Evolutionary conservation across 192 early-diverging fungal species (phyloP).

Genomic region (Rhizoclosmatium globosum): DNA sequence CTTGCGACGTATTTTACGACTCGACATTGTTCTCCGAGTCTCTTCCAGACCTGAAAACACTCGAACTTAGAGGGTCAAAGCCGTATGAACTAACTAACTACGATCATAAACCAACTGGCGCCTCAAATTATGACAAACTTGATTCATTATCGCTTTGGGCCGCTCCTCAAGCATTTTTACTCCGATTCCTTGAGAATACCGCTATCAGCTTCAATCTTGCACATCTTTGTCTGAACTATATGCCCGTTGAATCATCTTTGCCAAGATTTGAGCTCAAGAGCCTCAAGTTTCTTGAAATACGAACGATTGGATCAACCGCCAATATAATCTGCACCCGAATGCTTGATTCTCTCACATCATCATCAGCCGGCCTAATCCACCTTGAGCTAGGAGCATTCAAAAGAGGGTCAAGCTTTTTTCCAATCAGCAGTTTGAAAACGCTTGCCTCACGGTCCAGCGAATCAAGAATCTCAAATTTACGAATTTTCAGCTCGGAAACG

Average conservation of each 20-base stretch:
- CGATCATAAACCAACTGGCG: background rate
- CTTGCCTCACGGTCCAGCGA: background rate
- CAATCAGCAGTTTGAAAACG: background rate
- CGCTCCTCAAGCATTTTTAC: background rate
- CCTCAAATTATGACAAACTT: background rate
- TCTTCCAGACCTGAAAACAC: background rate
- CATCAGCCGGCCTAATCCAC: background rate
- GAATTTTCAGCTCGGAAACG: background rate
- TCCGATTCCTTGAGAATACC: background rate
- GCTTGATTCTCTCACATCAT: background rate
- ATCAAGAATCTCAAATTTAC: background rate
- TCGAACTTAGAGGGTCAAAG: slow-evolving; percentile 1
- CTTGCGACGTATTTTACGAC: background rate
- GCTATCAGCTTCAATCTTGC: background rate
- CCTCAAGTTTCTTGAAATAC: background rate
- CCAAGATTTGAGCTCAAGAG: background rate
- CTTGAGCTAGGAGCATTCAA: background rate
- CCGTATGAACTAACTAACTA: background rate
- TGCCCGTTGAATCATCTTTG: background rate
- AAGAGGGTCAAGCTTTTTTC: background rate
- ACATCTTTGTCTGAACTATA: background rate
- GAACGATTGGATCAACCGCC: background rate
- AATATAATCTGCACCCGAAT: background rate
- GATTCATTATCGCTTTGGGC: slow-evolving; percentile 1
- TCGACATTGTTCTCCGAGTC: background rate